Base-by-base conservation (phyloP, 2,329 filamentous ascomycete species). In the Aspergillus versicolor region DNA sequence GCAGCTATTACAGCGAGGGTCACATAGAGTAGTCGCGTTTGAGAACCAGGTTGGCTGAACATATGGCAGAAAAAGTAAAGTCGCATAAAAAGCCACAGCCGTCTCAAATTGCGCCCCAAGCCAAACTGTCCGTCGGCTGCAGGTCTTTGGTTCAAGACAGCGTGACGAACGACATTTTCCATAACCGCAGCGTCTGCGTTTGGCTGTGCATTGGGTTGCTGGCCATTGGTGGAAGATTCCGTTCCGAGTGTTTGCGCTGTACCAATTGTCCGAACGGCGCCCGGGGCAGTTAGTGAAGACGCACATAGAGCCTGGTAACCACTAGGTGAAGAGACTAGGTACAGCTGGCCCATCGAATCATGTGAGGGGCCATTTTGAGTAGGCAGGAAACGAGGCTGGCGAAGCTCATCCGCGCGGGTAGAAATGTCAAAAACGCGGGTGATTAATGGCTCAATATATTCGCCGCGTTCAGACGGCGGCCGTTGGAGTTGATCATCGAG, bases 61-160 rank as follows among this genome's bases (percentile, higher is more conserved):
- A 87, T 78, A 67, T 84, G 86, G 54, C 81, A 78, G 65, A 87
- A 84, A 57, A 82, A 79, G 56, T 83, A 80, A 19, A 87, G 69
- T 9, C 84, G 80, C 48, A 85, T 71, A 22, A 86, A 78, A 2
- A 86, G 76, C 85, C 85, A 88, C 22, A 81, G 61, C 24, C 81
- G 79, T 46, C 74, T 58, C 17, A 77, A 59, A 44, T 77, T 68
- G 45, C 78, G 75, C 3, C 67, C 73, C 27, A 82, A 61, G 8
- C 77, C 65, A 30, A 72, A 69, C 15, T 74, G 71, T 12, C 62
- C 61, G 42, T 65, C 62, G 38, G 63, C 57, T 24, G 41, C 61
- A 44, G 48, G 50, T 60, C 58, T 65, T 44, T 69, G 69, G 52
- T 74, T 71, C 9, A 70, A 54, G 2, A 70, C 57, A 15, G 65